Evolutionary conservation across 1,139 yeast genomes (phyloP).

Genomic region (Geotrichum siamense): DNA sequence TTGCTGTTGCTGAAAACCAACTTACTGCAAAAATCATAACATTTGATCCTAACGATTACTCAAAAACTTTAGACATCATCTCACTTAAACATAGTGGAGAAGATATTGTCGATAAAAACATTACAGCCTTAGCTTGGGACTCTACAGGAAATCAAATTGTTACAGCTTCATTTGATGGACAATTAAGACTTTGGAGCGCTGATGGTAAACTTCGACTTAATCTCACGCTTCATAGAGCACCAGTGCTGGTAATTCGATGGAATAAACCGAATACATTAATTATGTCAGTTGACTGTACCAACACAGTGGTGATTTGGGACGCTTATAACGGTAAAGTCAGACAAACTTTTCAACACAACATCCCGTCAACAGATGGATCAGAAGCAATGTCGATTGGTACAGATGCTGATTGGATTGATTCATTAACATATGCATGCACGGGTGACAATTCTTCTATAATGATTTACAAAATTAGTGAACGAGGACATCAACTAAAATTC

Average conservation of each 20-base stretch:
- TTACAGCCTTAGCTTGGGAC: conserved; percentile 31
- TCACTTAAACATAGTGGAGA: conserved; percentile 15
- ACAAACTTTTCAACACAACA: conserved; percentile 21
- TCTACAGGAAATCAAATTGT: conserved; percentile 29
- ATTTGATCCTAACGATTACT: conserved; percentile 11
- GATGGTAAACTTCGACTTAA: conserved; percentile 47
- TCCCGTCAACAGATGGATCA: conserved; percentile 4
- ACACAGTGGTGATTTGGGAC: conserved; percentile 50
- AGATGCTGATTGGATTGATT: conserved; percentile 68
- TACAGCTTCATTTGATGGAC: conserved; percentile 33
- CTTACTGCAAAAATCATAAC: conserved; percentile 13
- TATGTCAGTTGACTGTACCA: conserved; percentile 39
- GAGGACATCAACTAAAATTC: conserved; percentile 51
- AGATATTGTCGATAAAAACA: conserved; percentile 23
- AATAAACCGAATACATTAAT: conserved; percentile 39
- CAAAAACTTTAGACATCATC: conserved; percentile 1
- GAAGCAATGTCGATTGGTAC: conserved; percentile 35
- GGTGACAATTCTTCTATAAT: conserved; percentile 51
- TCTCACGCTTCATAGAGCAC: conserved; percentile 47
- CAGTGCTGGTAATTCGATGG: conserved; percentile 48
- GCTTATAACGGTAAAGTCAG: conserved; percentile 43
- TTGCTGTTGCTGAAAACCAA: conserved; percentile 22
- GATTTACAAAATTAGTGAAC: conserved; percentile 50
- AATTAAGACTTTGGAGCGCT: conserved; percentile 30
- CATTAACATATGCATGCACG: conserved; percentile 62